Conservation (phyloP, 2,329 filamentous ascomycete genomes). For the Neonectria hederae region DNA sequence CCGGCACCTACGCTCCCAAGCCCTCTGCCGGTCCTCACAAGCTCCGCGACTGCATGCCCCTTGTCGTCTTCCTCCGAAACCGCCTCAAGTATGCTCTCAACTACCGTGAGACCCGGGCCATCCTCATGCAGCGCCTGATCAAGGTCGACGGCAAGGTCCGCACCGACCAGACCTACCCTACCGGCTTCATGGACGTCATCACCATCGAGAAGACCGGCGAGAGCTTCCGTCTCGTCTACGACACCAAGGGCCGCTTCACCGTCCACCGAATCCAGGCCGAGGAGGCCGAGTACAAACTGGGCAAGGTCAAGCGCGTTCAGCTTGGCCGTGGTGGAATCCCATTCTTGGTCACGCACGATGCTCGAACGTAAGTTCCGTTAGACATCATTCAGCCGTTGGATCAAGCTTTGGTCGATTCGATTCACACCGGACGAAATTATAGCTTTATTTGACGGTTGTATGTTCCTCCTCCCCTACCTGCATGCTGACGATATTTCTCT, state of each 20-base stretch:
- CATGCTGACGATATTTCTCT: slow-evolving; percentile 51
- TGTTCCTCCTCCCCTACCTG: slow-evolving; percentile 48
- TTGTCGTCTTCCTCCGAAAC: slow-evolving; percentile 97
- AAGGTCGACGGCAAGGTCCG: slow-evolving; percentile 99
- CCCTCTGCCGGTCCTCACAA: slow-evolving; percentile 94
- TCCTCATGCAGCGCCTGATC: slow-evolving; percentile 99
- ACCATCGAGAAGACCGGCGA: slow-evolving; percentile 99
- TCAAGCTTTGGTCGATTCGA: slow-evolving; percentile 89
- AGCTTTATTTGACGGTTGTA: slow-evolving; percentile 64
- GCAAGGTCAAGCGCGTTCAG: slow-evolving; percentile 99
- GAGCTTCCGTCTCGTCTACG: slow-evolving; percentile 99
- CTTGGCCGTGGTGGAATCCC: slow-evolving; percentile 99
- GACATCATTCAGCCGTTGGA: slow-evolving; percentile 99
- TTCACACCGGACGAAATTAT: slow-evolving; percentile 46
- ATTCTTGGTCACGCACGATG: slow-evolving; percentile 99
- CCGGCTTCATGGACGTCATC: slow-evolving; percentile 99
- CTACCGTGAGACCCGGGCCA: slow-evolving; percentile 95
- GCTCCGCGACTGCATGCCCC: slow-evolving; percentile 97
- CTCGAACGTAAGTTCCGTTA: slow-evolving; percentile 99
- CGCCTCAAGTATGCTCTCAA: slow-evolving; percentile 99
- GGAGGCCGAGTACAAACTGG: slow-evolving; percentile 99
- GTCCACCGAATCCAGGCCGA: slow-evolving; percentile 99
- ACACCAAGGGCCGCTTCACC: slow-evolving; percentile 99
- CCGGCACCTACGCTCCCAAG: slow-evolving; percentile 81
- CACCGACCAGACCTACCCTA: slow-evolving; percentile 96